These are phyloP conservation scores for Apostasia shenzhenica DNA, from an alignment of 106 monocot species.

Conservation along the genomic window DNA sequence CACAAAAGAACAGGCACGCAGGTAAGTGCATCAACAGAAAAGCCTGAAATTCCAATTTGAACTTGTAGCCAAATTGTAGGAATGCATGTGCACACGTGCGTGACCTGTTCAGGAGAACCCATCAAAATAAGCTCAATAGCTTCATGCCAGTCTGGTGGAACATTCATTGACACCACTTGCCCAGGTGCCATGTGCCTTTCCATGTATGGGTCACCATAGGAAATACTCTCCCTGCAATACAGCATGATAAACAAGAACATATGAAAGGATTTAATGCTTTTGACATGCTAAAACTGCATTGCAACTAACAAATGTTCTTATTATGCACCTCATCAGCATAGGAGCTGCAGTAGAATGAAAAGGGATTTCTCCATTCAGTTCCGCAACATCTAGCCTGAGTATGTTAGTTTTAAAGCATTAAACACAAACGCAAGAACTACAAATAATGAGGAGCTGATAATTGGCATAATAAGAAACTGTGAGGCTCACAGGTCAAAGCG, in stretches of 20 bases:
- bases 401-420: neutral
- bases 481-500: neutral
- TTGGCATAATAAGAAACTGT: neutral
- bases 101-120: slow-evolving; percentile 83
- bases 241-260: slow-evolving; percentile 2
- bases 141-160: slow-evolving; percentile 89
- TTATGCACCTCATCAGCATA: slow-evolving; percentile 35
- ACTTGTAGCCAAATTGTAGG: no score
- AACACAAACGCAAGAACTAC: neutral
- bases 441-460: neutral
- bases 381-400: slow-evolving; percentile 73
- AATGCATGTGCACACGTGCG: no score
- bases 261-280: neutral
- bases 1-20: neutral
- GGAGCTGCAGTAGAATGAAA: slow-evolving; percentile 45
- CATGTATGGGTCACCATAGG: slow-evolving; percentile 39
- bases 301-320: no score
- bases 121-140: slow-evolving; percentile 79
- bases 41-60: no score
- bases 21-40: no score
- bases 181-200: slow-evolving; percentile 53
- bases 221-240: slow-evolving; percentile 37
- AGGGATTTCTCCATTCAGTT: slow-evolving; percentile 85
- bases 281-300: no score
- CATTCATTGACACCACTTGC: slow-evolving; percentile 34